Conservation (phyloP, 768 basidiomycete genomes). For the Trametes sanguinea region DNA sequence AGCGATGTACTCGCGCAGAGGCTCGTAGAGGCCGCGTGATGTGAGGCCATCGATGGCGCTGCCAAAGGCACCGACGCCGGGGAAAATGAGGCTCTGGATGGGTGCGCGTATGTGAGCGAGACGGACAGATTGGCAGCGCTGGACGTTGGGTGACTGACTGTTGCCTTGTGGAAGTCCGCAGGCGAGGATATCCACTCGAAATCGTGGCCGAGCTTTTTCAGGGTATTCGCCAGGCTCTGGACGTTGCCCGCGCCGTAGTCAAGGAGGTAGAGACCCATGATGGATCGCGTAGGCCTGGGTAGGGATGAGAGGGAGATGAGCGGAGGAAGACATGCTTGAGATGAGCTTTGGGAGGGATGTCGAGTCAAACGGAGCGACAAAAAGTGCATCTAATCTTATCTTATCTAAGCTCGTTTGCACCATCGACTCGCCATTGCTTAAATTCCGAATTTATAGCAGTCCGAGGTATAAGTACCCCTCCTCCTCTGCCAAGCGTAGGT, state of each 20-base stretch:
- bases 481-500: background rate
- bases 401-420: conserved; percentile 9
- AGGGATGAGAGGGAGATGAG: background rate
- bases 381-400: conserved; percentile 28
- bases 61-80: conserved; percentile 93
- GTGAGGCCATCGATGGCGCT: conserved; percentile 80
- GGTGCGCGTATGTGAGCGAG: conserved; percentile 15
- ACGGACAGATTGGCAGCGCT: conserved; percentile 12
- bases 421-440: conserved; percentile 18
- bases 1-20: conserved; percentile 76
- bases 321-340: conserved; percentile 15
- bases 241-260: conserved; percentile 98
- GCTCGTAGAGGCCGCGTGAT: conserved; percentile 73
- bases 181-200: conserved; percentile 88
- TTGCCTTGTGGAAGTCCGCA: conserved; percentile 83
- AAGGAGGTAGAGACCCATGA: conserved; percentile 78
- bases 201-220: conserved; percentile 77
- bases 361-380: conserved; percentile 18
- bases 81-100: conserved; percentile 87
- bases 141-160: conserved; percentile 48
- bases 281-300: background rate
- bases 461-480: conserved; percentile 1
- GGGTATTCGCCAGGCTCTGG: conserved; percentile 89
- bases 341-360: background rate
- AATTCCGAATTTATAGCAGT: conserved; percentile 11